Evolutionary conservation across 2,329 filamentous ascomycete species (phyloP).

Genomic region (Colletotrichum higginsianum): DNA sequence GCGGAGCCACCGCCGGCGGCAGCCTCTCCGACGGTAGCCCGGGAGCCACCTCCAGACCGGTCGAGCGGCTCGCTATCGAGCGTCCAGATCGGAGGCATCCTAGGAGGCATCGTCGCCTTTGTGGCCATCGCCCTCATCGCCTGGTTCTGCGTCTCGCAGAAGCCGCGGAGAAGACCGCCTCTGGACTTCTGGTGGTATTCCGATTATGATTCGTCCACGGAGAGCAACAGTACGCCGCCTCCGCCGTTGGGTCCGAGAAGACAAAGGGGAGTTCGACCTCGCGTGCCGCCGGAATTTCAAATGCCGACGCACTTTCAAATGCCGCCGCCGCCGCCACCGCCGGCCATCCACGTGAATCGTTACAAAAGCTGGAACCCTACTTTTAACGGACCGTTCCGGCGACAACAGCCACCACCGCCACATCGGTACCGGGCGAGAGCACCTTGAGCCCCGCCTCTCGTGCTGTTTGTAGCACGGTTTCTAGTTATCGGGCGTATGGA

Average conservation of each 20-base stretch:
- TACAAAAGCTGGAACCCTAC: not conserved
- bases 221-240: not conserved
- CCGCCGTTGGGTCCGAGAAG: not conserved
- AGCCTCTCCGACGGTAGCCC: slow-evolving; percentile 15
- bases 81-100: slow-evolving; percentile 58
- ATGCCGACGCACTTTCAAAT: not conserved
- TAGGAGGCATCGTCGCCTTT: slow-evolving; percentile 57
- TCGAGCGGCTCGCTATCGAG: slow-evolving; percentile 49
- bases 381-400: not conserved
- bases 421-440: not conserved
- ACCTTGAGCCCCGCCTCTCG: not conserved
- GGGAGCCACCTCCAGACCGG: slow-evolving; percentile 36
- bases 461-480: not conserved
- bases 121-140: slow-evolving; percentile 53
- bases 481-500: not conserved
- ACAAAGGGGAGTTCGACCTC: not conserved
- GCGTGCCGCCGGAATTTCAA: fast-evolving
- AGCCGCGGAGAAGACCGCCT: not conserved
- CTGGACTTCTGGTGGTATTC: not conserved
- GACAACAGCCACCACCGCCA: slow-evolving; percentile 1
- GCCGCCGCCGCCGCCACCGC: not conserved
- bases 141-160: slow-evolving; percentile 49
- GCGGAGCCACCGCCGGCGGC: slow-evolving; percentile 39
- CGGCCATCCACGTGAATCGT: slow-evolving; percentile 7
- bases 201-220: slow-evolving; percentile 17